Conservation (phyloP, 2,329 filamentous ascomycete species). For the Apiospora pterosperma region DNA sequence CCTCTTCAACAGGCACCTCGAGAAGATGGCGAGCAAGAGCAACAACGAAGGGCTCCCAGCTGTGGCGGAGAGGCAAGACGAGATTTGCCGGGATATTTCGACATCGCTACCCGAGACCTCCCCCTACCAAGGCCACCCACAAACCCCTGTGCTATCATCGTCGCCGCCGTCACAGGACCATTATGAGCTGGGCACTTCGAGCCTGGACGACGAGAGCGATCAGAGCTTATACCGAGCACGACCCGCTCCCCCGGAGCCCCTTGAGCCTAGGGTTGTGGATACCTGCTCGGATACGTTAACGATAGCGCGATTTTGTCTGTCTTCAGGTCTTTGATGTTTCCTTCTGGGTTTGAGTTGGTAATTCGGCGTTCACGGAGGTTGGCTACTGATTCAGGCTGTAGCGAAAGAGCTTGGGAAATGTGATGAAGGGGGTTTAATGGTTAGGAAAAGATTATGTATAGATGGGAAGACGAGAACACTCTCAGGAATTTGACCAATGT, state of each 20-base stretch:
- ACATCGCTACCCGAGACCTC: background rate
- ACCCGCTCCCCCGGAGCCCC: background rate
- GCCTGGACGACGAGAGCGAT: background rate
- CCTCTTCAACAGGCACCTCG: background rate
- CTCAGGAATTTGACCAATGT: background rate
- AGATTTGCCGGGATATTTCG: background rate
- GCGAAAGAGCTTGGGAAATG: too few relatives aligned
- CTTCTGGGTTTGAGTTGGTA: background rate
- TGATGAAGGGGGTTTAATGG: too few relatives aligned
- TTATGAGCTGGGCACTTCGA: background rate
- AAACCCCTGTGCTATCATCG: background rate
- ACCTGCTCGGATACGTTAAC: background rate
- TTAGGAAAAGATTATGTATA: background rate
- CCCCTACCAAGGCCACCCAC: background rate
- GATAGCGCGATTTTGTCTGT: background rate
- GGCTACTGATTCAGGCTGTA: background rate
- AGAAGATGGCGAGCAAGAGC: background rate
- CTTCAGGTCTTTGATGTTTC: background rate
- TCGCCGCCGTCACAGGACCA: background rate
- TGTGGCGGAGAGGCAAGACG: background rate
- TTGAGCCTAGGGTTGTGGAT: background rate
- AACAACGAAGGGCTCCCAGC: background rate
- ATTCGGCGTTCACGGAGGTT: background rate
- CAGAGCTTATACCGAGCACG: background rate
- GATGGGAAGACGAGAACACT: background rate